These are phyloP conservation scores for Salix exigua DNA, from an alignment of 345 rosid genomes.

Conservation along the genomic window DNA sequence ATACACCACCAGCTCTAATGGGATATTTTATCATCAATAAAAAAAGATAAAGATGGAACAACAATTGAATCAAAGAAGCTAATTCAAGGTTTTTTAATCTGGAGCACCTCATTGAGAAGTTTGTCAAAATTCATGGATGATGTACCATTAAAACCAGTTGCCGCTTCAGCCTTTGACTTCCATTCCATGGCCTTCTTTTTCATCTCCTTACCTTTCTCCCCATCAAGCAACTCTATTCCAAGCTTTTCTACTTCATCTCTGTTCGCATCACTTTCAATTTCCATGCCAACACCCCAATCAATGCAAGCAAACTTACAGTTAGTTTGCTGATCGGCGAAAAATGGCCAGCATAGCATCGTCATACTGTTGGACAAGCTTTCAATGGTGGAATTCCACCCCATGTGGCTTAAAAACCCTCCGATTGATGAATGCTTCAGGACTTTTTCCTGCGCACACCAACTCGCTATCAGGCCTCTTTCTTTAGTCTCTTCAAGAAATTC, in stretches of 20 bases:
- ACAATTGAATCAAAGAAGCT: too few species aligned
- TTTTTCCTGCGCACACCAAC: conserved; percentile 6
- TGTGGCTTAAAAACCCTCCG: conserved; percentile 3
- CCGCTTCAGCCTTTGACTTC: background rate
- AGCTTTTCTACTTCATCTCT: conserved; percentile 9
- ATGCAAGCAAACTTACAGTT: conserved; percentile 8
- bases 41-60: too few species aligned
- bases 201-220: conserved; percentile 3
- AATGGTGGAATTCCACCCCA: conserved; percentile 10
- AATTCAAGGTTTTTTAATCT: too few species aligned
- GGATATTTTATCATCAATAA: too few species aligned
- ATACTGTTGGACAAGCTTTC: background rate
- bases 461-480: background rate
- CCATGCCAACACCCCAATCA: conserved; percentile 2
- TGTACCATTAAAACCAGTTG: background rate
- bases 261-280: background rate
- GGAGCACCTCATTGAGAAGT: background rate
- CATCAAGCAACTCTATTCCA: background rate
- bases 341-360: conserved; percentile 2
- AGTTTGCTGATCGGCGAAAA: background rate
- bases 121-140: background rate
- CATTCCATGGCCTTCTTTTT: background rate
- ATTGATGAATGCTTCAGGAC: conserved; percentile 3
- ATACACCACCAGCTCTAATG: too few species aligned
- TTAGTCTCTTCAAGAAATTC: background rate